Conservation (phyloP, 1,284 basidiomycete species). For the Ustilago xerochloae region DNA sequence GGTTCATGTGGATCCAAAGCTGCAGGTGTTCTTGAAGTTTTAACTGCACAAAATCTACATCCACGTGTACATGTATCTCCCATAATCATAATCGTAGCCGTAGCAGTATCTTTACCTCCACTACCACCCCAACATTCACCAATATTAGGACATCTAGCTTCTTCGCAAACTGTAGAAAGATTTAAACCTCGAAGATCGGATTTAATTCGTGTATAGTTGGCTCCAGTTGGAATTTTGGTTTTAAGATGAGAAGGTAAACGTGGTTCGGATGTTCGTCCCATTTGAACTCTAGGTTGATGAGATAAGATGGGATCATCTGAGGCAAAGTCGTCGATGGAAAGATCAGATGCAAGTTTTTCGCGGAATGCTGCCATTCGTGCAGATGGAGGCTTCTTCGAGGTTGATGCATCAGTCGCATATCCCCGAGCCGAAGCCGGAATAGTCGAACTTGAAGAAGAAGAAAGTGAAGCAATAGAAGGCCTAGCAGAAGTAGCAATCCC, state of each 20-base stretch:
- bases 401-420: conserved; percentile 43
- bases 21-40: conserved; percentile 87
- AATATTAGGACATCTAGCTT: conserved; percentile 98
- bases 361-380: conserved; percentile 52
- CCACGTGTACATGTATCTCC: conserved; percentile 99
- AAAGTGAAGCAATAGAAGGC: background rate
- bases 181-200: conserved; percentile 90
- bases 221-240: conserved; percentile 82
- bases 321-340: conserved; percentile 60
- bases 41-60: conserved; percentile 97
- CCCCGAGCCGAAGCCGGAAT: conserved; percentile 8
- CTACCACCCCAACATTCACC: conserved; percentile 97
- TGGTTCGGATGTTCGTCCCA: conserved; percentile 56
- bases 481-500: conserved; percentile 21
- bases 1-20: conserved; percentile 96
- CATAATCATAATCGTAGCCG: conserved; percentile 95
- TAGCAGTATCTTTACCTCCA: conserved; percentile 81
- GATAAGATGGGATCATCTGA: conserved; percentile 30
- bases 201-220: conserved; percentile 91
- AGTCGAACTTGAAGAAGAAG: background rate
- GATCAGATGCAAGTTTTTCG: conserved; percentile 52
- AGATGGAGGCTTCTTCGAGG: conserved; percentile 18
- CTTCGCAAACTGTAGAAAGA: conserved; percentile 97
- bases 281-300: conserved; percentile 36
- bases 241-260: conserved; percentile 92